Percentiles rank a stretch among this genome's conserved stretches.
These are phyloP conservation scores for Neurospora tetraspora DNA, from an alignment of 495 filamentous ascomycete genomes.

Conservation along the genomic window DNA sequence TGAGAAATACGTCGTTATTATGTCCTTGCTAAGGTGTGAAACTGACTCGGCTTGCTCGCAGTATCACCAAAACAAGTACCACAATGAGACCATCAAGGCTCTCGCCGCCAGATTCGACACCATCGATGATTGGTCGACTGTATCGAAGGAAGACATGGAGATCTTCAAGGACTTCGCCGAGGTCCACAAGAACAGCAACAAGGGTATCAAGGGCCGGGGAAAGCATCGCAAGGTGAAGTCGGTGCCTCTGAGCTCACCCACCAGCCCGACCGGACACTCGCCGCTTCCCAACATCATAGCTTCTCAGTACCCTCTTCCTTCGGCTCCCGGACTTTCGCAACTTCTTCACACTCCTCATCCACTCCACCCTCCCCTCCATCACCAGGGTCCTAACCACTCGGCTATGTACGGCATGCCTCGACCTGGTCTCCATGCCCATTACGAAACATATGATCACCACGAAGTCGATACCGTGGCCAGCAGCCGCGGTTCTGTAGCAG, in stretches of 20 bases:
- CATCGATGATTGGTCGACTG: conserved; percentile 48
- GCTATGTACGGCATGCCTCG: conserved; percentile 21
- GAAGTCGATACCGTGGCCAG: conserved; percentile 27
- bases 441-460: conserved; percentile 39
- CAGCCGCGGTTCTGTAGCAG: conserved; percentile 21
- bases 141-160: conserved; percentile 61
- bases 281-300: conserved; percentile 6
- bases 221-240: conserved; percentile 56
- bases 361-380: conserved; percentile 4
- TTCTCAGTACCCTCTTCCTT: conserved; percentile 13
- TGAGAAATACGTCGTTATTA: conserved; percentile 18
- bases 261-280: background rate
- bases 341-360: conserved; percentile 12
- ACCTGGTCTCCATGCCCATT: conserved; percentile 19
- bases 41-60: conserved; percentile 22
- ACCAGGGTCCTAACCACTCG: conserved; percentile 15
- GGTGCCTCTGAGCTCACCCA: conserved; percentile 1
- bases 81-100: conserved; percentile 57
- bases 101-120: conserved; percentile 66
- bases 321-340: conserved; percentile 13
- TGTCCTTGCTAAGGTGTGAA: background rate
- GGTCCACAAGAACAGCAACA: conserved; percentile 94
- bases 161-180: conserved; percentile 78
- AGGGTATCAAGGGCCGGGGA: conserved; percentile 92
- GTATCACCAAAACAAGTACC: conserved; percentile 94